These are phyloP conservation scores for Novymonas esmeraldas DNA, from an alignment of 208 protist genomes.

Conservation along the genomic window DNA sequence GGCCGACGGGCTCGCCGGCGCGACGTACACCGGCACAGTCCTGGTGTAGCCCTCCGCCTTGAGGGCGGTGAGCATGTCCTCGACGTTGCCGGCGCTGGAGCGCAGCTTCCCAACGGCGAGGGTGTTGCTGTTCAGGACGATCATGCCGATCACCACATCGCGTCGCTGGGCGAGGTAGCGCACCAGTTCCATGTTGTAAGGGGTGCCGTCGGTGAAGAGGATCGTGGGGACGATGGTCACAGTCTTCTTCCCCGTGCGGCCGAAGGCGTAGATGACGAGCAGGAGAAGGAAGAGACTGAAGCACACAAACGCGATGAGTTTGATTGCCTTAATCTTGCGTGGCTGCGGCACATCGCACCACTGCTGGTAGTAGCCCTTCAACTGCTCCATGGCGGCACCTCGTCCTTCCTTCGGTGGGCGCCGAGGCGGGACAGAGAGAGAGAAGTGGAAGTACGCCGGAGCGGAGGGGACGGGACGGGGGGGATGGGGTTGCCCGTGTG, in stretches of 20 bases:
- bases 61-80: slow-evolving; percentile 40
- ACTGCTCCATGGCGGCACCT: slow-evolving; percentile 43
- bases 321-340: slow-evolving; percentile 67
- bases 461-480: no score
- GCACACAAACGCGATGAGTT: slow-evolving; percentile 48
- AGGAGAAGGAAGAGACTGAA: slow-evolving; percentile 71
- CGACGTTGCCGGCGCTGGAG: slow-evolving; percentile 25
- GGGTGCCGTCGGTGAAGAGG: slow-evolving; percentile 74
- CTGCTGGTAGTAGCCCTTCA: slow-evolving; percentile 35
- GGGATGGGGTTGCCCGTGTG: no score
- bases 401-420: background rate
- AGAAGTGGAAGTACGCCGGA: no score
- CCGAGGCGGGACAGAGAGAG: background rate
- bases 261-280: slow-evolving; percentile 79
- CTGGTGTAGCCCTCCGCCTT: slow-evolving; percentile 41
- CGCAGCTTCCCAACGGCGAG: slow-evolving; percentile 30
- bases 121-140: slow-evolving; percentile 54
- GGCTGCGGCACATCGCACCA: slow-evolving; percentile 70
- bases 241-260: slow-evolving; percentile 47
- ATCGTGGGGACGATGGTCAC: slow-evolving; percentile 33
- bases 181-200: slow-evolving; percentile 55
- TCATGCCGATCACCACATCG: slow-evolving; percentile 61
- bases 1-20: slow-evolving; percentile 35
- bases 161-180: slow-evolving; percentile 70
- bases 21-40: slow-evolving; percentile 54